Base-by-base conservation (phyloP, 768 basidiomycete genomes). In the Trametes villosa region DNA sequence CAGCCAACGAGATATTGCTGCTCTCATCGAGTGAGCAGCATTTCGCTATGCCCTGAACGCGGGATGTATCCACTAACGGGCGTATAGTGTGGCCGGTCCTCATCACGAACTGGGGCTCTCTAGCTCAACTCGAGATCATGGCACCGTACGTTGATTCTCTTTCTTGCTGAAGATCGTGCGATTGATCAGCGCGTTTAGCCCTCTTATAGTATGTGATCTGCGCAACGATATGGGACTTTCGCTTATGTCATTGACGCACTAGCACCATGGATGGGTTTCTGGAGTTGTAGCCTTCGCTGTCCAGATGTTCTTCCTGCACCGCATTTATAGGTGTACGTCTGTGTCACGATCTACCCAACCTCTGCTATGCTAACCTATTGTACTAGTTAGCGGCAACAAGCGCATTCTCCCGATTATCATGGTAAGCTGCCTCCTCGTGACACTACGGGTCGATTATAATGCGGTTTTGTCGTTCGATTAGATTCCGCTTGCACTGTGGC, bases 31-130 rank as follows among this genome's bases (percentile, higher is more conserved):
- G 48, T 49, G 30, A n/a, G n/a, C n/a, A 31, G 48, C n/a, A 38
- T 18, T 13, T 38, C 36, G 4, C 11, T 4, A 12, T 5, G 36
- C 3, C 11, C 4, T 38, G 4, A 12, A 4, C 3, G 36, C 4
- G 36, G 13, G 36, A 38, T 38, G 36, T 15, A 18, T 38, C n/a
- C 15, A 38, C 12, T 38, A n/a, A n/a, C 5, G 5, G 36, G 11
- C 15, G 36, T 12, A 49, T n/a, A 49, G 48, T 49, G 31, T 49
- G 48, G 48, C 48, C 26, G 15, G 30, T 49, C 18, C 48, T 49
- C 15, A 49, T 49, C 48, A 9, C n/a, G 18, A 33, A 49, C 11
- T 49, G 48, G 48, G 48, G 48, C 17, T 27, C 18, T 33, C 15
- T 33, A 12, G 36, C 36, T 12, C 15, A 38, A 38, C 12, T 38